Base-by-base conservation (phyloP, 192 early-diverging fungal genomes). In the Thoreauomyces humboldtii region DNA sequence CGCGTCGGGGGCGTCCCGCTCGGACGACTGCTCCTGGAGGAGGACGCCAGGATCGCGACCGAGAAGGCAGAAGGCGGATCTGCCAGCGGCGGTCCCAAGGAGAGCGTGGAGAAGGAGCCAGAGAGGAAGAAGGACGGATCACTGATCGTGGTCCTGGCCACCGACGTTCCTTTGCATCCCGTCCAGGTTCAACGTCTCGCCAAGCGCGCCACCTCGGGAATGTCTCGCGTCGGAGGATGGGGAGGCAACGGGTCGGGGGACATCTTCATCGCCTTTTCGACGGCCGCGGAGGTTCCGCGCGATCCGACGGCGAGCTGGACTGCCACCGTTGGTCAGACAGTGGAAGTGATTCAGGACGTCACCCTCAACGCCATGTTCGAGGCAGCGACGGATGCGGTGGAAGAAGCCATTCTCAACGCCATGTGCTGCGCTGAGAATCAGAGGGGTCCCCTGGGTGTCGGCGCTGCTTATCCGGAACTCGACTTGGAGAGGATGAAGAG, bases 251-350 rank as follows among this genome's bases (percentile, higher is more conserved):
- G 50, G 15, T 52, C 50, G 15, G 50, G 50, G 7, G 50, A 52
- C 50, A 52, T 52, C 50, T 29, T 52, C 50, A 52, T 52, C 15
- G 50, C 50, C 32, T 52, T 52, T 29, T 24, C 50, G 5, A 52
- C 50, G 6, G 50, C 50, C 5, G 15, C 15, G 27, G 50, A 52
- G 29, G 29, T 52, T 17, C 50, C 50, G 21, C 50, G 50, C 6
- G 50, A 2, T 29, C 50, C 50, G 15, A 29, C 25, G 5, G 25
- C 17, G 27, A 29, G 27, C 4, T 52, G 50, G 50, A 52, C 2
- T 28, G 50, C 29, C 6, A 52, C 50, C 29, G 50, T 52, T 27
- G 50, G 50, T 17, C 50, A 52, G 50, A 52, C 15, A 5, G 32
- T 52, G 17, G 50, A 52, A 15, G 27, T 52, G 15, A 29, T 52